Base-by-base conservation (phyloP, 169 alveolate genomes). In the Plasmodium gallinaceum region DNA sequence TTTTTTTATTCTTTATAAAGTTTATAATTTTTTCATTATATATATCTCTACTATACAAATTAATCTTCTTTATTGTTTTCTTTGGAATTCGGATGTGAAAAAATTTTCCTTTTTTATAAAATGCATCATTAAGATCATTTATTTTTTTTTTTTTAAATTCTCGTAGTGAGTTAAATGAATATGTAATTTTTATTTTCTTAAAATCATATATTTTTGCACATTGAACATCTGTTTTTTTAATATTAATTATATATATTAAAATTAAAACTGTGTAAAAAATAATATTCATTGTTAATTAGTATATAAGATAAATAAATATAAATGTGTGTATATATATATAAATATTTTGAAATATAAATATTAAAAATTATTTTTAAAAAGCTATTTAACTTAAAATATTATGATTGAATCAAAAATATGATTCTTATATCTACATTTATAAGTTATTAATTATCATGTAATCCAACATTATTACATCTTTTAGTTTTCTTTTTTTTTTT, bases 61-160 rank as follows among this genome's bases (percentile, higher is more conserved):
- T 64, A 1, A 46, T n/a, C 14, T 26, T 22, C 58, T 78, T 32
- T 24, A 64, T 26, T 3, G 18, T 76, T 69, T 78, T 78, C 37
- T n/a, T 78, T 22, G 75, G 75, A 5, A 65, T 65, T 66, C 78
- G 68, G 22, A 78, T 78, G 51, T 78, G 66, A 43, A 78, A 78
- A 57, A 64, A 52, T 2, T 42, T 52, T 8, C 68, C 37, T 52
- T 76, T 78, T 69, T 78, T 62, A 65, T 78, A 78, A 37, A 45
- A 45, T 78, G 20, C 43, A 65, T 8, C 20, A 51, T 78, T 65
- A 20, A 52, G 12, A 78, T 58, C 37, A 48, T 52, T 52, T 65
- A n/a, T 20, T 39, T 48, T 9, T 39, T 43, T 66, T 48, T 51
- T 72, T 62, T 58, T 61, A 39, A 43, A 14, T 22, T 78, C 64